These are phyloP conservation scores for Silene uniflora DNA, from an alignment of 148 eudicot genomes.

Conservation along the genomic window DNA sequence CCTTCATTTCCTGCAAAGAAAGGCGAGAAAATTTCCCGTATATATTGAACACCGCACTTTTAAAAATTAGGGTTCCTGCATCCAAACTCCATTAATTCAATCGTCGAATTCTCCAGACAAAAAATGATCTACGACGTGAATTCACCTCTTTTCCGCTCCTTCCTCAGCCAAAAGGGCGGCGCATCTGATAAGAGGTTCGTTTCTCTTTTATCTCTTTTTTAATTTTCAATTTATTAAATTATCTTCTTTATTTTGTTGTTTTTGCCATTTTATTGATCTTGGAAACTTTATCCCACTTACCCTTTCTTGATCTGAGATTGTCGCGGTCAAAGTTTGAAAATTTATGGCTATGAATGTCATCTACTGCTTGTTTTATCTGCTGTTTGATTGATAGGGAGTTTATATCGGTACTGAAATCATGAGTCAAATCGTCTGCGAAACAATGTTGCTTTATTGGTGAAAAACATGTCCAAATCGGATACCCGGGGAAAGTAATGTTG, in stretches of 20 bases:
- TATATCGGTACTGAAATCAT: not conserved
- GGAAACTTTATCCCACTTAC: not conserved
- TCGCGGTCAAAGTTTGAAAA: not conserved
- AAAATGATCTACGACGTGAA: conserved; percentile 63
- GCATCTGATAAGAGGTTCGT: conserved; percentile 51
- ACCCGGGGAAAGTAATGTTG: no score
- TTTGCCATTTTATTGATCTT: not conserved
- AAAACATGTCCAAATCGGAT: no score
- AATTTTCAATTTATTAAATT: no score
- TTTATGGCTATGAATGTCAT: not conserved
- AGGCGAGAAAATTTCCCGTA: no score
- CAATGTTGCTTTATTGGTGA: not conserved
- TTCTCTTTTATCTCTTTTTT: not conserved
- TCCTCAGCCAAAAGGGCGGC: conserved; percentile 67
- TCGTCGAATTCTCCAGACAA: not conserved
- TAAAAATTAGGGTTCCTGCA: not conserved
- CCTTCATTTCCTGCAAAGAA: no score
- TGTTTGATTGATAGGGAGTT: not conserved
- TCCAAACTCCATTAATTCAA: not conserved
- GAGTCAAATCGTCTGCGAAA: not conserved
- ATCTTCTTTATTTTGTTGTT: not conserved
- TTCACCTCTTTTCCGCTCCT: conserved; percentile 56
- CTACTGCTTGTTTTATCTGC: not conserved
- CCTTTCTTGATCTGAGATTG: no score
- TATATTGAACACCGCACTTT: no score